Evolutionary conservation across 1,139 yeast genomes (phyloP), one percentile per base, ranked within the genome.

Genomic region (Blastobotrys raffinosifermentans): DNA sequence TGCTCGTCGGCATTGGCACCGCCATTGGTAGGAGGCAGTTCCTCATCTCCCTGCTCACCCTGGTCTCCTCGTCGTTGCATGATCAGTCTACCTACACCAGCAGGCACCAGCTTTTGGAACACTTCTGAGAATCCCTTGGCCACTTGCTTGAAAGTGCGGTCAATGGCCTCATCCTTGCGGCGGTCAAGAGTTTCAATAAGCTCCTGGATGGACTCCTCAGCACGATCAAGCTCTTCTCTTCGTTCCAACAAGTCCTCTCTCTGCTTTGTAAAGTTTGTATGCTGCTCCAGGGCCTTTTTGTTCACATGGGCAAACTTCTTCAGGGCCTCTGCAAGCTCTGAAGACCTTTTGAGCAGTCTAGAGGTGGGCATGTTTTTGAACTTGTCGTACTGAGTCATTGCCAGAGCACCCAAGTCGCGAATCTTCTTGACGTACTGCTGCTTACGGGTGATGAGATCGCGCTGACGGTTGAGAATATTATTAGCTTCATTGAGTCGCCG

Each of bases 211-310:
- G 95, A 79, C 2, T 61, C 70, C 41, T 78, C 79, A 1, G 96
- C 85, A 30, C 66, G 71, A 22, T 75, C 82, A 29, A 91, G 67
- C 45, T 86, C 96, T 19, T 64, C 65, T 31, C 85, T 72, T 50
- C 96, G 75, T 18, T 65, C 66, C 17, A 46, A 23, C 27, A 49
- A 32, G 1, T 70, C 70, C 35, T 76, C 81, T 40, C 83, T 70
- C 57, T 87, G 93, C 44, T 73, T 76, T 11, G 83, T 75, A 56
- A 87, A 89, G 30, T 75, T 78, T 39, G 71, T 67, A 56, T 72
- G 85, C 56, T 91, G 96, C 53, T 89, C 97, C 50, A 84, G 69
- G 0, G 98, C 96, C 54, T 86, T 84, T 55, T 83, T 84, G 62
- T 91, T 91, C 41, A 91, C 84, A 58, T 86, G 94, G 16, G 76